Evolutionary conservation across 2,329 filamentous ascomycete species (phyloP), one percentile per base, ranked within the genome.

Genomic region (Hortaea werneckii): DNA sequence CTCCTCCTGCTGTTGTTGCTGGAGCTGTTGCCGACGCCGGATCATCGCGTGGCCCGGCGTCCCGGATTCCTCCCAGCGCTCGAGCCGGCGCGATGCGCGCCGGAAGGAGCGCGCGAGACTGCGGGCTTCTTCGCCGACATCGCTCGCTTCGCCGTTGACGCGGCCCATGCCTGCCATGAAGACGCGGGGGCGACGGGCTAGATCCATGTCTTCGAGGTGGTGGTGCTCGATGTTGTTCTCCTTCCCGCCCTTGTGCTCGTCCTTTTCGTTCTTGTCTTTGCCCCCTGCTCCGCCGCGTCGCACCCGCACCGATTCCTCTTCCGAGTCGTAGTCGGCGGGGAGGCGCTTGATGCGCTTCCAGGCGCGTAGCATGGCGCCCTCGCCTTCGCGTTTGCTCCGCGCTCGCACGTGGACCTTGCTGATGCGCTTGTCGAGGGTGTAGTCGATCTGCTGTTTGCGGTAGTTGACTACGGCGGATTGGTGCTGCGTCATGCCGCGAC

Each of bases 391-490:
- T 12, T 67, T 59, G 55, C 80, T 80, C 40, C 79, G 78, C 9
- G 80, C 76, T 45, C 71, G 71, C 58, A 80, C 77, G 58, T 88
- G 82, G 43, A 78, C 72, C 52, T 73, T 75, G 41, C 83, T 78
- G 30, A 90, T 69, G 29, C 83, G 82, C n/a, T 82, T 79, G 54
- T 87, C 82, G 11, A 92, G 76, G 43, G 87, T 85, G 57, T 88
- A 83, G 58, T 88, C 83, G n/a, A 90, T 85, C 5, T 85, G 80
- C 58, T 86, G 79, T 50, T 79, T 83, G 12, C 86, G 75, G 63
- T 89, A 88, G 45, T 82, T 77, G 63, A 88, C 85, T 1, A 92
- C 83, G 0, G 85, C 85, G 35, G 88, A 71, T 65, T 92, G 86
- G 64, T 92, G 86, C 32, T 85, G 83, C 0, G 86, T 92, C 0